phyloP scores from a whole-genome alignment of 2,329 filamentous ascomycete genomes.

The Aureobasidium sp. region DNA sequence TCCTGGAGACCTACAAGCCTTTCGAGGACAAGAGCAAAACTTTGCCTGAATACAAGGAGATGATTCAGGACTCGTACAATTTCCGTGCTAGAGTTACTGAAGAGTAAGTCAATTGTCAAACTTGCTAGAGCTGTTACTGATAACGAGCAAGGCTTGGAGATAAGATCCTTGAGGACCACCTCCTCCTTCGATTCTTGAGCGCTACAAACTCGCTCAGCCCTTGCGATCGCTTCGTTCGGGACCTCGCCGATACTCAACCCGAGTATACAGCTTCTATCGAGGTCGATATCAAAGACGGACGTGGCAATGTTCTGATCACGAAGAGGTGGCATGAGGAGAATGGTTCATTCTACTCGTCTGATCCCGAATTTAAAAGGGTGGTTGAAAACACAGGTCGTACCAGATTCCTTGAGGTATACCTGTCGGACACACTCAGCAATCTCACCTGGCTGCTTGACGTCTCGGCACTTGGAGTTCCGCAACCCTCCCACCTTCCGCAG shows the following conservation, averaged over 20 bases:
- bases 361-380: not conserved
- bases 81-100: slow-evolving; percentile 24
- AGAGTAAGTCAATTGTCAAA: slow-evolving; percentile 21
- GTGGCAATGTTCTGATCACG: slow-evolving; percentile 18
- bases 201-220: slow-evolving; percentile 20
- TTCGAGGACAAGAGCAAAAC: slow-evolving; percentile 13
- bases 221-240: slow-evolving; percentile 14
- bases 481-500: not conserved
- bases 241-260: slow-evolving; percentile 22
- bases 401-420: slow-evolving; percentile 21
- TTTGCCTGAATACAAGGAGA: slow-evolving; percentile 25
- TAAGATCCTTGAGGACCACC: slow-evolving; percentile 15
- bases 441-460: slow-evolving; percentile 28
- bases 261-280: slow-evolving; percentile 23
- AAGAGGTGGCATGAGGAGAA: slow-evolving; percentile 19
- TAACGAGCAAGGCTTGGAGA: slow-evolving; percentile 22
- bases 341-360: not conserved
- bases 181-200: slow-evolving; percentile 17
- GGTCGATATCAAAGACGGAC: slow-evolving; percentile 19
- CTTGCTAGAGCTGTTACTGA: slow-evolving; percentile 11
- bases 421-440: slow-evolving; percentile 17
- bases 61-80: slow-evolving; percentile 22
- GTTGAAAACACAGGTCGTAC: not conserved
- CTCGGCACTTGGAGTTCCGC: slow-evolving; percentile 10
- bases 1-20: slow-evolving; percentile 20